phyloP scores from a whole-genome alignment of 1,284 basidiomycete species.

The Pyrrhoderma lamaoense region DNA sequence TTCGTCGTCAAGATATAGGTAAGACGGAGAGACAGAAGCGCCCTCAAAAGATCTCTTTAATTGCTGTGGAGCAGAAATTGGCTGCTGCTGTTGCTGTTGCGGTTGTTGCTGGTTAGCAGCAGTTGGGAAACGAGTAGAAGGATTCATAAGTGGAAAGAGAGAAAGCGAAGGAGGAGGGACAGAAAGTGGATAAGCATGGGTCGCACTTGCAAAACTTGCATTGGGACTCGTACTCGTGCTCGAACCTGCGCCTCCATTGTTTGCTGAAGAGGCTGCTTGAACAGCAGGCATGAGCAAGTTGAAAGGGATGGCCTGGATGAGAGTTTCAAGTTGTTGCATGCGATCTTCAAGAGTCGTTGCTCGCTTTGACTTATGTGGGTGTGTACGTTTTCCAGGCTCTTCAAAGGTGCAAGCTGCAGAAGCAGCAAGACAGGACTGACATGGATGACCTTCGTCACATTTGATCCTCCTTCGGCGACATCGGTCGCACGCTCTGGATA shows the following conservation, averaged over 20 bases:
- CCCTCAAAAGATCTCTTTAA: slow-evolving; percentile 18
- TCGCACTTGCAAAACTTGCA: slow-evolving; percentile 43
- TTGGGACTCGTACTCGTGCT: slow-evolving; percentile 36
- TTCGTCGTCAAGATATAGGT: slow-evolving; percentile 77
- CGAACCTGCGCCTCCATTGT: slow-evolving; percentile 23
- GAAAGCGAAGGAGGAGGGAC: slow-evolving; percentile 70
- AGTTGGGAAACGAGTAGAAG: slow-evolving; percentile 65
- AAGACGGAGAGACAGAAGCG: slow-evolving; percentile 61
- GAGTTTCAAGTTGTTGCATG: slow-evolving; percentile 76
- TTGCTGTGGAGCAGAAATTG: slow-evolving; percentile 39
- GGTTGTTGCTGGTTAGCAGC: slow-evolving; percentile 37
- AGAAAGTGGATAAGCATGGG: slow-evolving; percentile 49
- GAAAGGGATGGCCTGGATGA: slow-evolving; percentile 75
- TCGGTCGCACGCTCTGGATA: slow-evolving; percentile 73
- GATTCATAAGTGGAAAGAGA: slow-evolving; percentile 67
- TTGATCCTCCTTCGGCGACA: slow-evolving; percentile 75
- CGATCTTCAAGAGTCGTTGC: slow-evolving; percentile 74
- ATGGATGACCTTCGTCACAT: slow-evolving; percentile 79
- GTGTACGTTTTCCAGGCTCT: slow-evolving; percentile 73
- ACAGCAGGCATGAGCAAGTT: slow-evolving; percentile 50
- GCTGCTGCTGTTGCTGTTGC: slow-evolving; percentile 7
- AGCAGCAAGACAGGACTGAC: slow-evolving; percentile 72
- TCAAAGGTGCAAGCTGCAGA: slow-evolving; percentile 76
- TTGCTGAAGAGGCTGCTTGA: slow-evolving; percentile 21
- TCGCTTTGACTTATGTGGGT: slow-evolving; percentile 79